Evolutionary conservation across 257 asterid species (phyloP), one percentile per base, ranked within the genome.

Genomic region (Phtheirospermum japonicum): DNA sequence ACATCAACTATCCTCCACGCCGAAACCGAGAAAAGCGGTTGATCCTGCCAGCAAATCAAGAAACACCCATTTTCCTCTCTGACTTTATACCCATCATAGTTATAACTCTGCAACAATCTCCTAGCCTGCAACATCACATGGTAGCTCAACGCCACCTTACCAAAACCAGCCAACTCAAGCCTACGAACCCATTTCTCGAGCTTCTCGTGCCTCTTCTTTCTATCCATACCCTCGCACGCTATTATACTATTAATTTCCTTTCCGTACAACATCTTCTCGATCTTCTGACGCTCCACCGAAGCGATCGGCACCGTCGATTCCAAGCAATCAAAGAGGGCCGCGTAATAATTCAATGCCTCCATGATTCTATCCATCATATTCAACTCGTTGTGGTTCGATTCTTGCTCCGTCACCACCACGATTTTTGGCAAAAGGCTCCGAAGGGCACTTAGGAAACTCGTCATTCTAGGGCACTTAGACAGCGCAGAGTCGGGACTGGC

Each of bases 311-410:
- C 46, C 0, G 83, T 79, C 3, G 85, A 84, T 49, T 87, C 93
- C 79, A 87, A 69, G 82, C 95, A 81, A 66, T 87, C 95, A 62
- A 87, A 87, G 2, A 87, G 72, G 0, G 95, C 84, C 0, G 90
- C 93, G 12, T 87, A 87, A 34, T 65, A 87, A 49, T 82, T 77
- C 2, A 87, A 48, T 0, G 95, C 82, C 48, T 87, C 93, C 59
- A 69, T 72, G 7, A 77, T 73, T 60, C 95, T 72, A 32, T 87
- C 93, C 82, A 79, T 82, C 64, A 84, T 34, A 16, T 14, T 73
- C 17, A 28, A 23, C 50, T 83, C 80, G 6, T 79, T 84, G 69
- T 80, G 93, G 74, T 82, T 77, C 4, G 93, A 78, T 68, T 87
- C 95, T 74, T 87, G 90, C 80, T 87, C 93, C 0, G 93, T 82